Percentiles rank a stretch among this genome's conserved stretches.
These are phyloP conservation scores for Aspergillus campestris DNA, from an alignment of 495 filamentous ascomycete species.

Conservation along the genomic window DNA sequence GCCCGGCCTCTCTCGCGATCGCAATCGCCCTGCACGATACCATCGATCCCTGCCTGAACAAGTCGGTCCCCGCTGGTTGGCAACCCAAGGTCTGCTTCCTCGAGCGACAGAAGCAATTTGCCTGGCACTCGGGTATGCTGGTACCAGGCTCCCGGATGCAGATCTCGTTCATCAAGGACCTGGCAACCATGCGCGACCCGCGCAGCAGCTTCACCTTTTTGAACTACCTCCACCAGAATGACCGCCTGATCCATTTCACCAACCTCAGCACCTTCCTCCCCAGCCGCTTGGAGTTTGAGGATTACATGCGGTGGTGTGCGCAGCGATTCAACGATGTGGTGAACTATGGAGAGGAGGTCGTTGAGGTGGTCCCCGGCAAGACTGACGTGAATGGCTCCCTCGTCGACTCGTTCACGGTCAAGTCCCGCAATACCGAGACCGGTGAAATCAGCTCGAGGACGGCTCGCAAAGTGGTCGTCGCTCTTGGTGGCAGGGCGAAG, in stretches of 20 bases:
- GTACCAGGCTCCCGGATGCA: slow-evolving; percentile 93
- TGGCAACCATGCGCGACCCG: slow-evolving; percentile 82
- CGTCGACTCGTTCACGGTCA: slow-evolving; percentile 47
- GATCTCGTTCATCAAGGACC: slow-evolving; percentile 94
- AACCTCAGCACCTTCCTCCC: slow-evolving; percentile 88
- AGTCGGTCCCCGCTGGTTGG: slow-evolving; percentile 19
- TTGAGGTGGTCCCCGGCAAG: slow-evolving; percentile 41
- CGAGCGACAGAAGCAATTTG: slow-evolving; percentile 74
- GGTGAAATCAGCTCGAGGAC: slow-evolving; percentile 44
- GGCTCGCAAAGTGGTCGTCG: slow-evolving; percentile 78
- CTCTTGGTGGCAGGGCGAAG: slow-evolving; percentile 71
- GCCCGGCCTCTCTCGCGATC: slow-evolving; percentile 87
- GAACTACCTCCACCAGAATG: slow-evolving; percentile 78
- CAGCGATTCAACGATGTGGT: slow-evolving; percentile 71
- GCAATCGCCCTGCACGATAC: slow-evolving; percentile 81
- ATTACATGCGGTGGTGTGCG: slow-evolving; percentile 92
- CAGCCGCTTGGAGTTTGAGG: slow-evolving; percentile 80
- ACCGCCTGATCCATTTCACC: slow-evolving; percentile 75
- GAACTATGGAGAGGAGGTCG: slow-evolving; percentile 66
- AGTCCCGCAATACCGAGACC: slow-evolving; percentile 43
- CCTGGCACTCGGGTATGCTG: slow-evolving; percentile 94
- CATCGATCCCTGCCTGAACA: slow-evolving; percentile 30
- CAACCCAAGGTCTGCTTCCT: slow-evolving; percentile 71
- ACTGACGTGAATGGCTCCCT: slow-evolving; percentile 21
- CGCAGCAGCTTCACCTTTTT: slow-evolving; percentile 90